Base-by-base conservation (phyloP, 805 yeast species). In the Jamesozyma gamospora region DNA sequence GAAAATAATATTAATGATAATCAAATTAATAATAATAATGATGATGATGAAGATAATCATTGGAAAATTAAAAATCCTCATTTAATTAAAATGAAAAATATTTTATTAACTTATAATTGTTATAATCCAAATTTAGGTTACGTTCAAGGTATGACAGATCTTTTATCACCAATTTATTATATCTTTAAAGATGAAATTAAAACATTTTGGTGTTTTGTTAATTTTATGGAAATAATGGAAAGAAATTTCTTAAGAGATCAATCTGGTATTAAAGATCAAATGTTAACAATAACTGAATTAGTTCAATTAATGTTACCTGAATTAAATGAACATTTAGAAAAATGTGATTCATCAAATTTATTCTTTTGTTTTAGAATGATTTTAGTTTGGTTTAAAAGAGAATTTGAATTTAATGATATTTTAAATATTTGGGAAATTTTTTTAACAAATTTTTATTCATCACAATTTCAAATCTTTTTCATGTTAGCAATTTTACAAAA, bases 141-240 rank as follows among this genome's bases (percentile, higher is more conserved):
- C 54, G 95, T 92, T 15, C 99, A 92, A 64, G 99, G 99, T 2
- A 92, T 92, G 99, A 77, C 92, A 9, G 99, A 92, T 60, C 65
- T 92, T 37, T 65, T 92, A 28, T 82, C 96, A 0, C 96, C 96
- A 0, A 62, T 92, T 3, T 92, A 86, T 57, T 75, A 71, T 39
- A 62, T 68, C 9, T 46, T 69, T 8, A 71, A 72, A 48, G 94
- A 88, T 56, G 95, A 88, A 49, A 66, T 79, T 0, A 52, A 86
- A 18, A 69, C 95, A 5, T 92, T 92, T 58, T 86, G 96, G 94
- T 79, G 87, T 8, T 90, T 92, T 64, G 70, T 75, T 3, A 75
- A 77, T 30, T 84, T 85, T 49, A 90, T 92, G 97, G 86, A 84
- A 37, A 67, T 92, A 40, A 87, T 90, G 96, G 96, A 90, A 59